Conservation (phyloP, 202 grass and related monocot species). For the Carex arenaria region DNA sequence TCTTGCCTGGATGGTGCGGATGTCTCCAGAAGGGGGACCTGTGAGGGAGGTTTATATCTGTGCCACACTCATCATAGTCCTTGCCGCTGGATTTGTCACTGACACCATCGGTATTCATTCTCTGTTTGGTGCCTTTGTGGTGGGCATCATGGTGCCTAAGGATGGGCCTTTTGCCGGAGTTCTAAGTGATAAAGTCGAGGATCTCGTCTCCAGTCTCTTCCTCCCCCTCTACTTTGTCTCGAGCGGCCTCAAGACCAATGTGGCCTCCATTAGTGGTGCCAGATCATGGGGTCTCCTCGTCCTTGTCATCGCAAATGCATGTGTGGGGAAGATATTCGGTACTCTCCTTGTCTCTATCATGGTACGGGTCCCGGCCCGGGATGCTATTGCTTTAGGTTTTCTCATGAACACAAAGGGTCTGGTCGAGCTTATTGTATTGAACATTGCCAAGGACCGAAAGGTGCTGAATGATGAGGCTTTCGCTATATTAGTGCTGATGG, state of each 20-base stretch:
- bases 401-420: slow-evolving; percentile 98
- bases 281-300: slow-evolving; percentile 70
- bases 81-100: slow-evolving; percentile 57
- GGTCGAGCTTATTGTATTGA: slow-evolving; percentile 91
- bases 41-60: slow-evolving; percentile 76
- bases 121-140: slow-evolving; percentile 69
- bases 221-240: slow-evolving; percentile 92
- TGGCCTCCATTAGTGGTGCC: slow-evolving; percentile 56
- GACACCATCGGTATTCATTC: slow-evolving; percentile 81
- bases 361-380: slow-evolving; percentile 46
- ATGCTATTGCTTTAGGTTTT: slow-evolving; percentile 64
- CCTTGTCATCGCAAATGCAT: slow-evolving; percentile 65
- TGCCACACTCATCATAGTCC: slow-evolving; percentile 55
- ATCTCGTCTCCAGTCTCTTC: slow-evolving; percentile 76
- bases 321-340: slow-evolving; percentile 67
- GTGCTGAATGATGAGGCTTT: slow-evolving; percentile 83
- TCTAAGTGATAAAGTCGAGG: slow-evolving; percentile 86
- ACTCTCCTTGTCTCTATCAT: slow-evolving; percentile 42
- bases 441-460: slow-evolving; percentile 75
- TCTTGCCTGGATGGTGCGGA: slow-evolving; percentile 53
- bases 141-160: slow-evolving; percentile 72
- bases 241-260: slow-evolving; percentile 79
- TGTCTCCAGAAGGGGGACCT: slow-evolving; percentile 54
- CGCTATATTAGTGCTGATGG: slow-evolving; percentile 86
- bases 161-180: slow-evolving; percentile 65